phyloP scores from a whole-genome alignment of 2,329 filamentous ascomycete species.

The Byssothecium circinans region DNA sequence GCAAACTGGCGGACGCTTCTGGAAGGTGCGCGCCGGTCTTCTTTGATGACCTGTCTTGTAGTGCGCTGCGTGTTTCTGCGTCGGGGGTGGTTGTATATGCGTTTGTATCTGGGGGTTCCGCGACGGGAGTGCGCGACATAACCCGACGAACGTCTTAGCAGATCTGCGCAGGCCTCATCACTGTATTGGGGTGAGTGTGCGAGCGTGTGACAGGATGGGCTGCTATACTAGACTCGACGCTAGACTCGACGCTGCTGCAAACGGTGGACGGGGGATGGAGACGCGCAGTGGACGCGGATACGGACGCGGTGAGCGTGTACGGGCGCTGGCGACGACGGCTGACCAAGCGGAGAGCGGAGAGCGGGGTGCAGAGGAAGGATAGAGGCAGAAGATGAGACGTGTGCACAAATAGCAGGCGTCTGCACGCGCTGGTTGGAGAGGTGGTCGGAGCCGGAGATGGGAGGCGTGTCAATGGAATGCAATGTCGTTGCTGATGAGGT shows the following conservation, averaged over 20 bases:
- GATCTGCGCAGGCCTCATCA: constrained; percentile 27
- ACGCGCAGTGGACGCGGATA: constrained; percentile 31
- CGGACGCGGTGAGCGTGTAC: constrained; percentile 13
- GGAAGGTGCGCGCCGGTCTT: constrained; percentile 30
- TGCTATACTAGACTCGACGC: constrained; percentile 20
- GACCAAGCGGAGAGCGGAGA: constrained; percentile 1
- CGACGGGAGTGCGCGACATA: constrained; percentile 77
- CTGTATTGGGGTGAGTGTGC: constrained; percentile 20
- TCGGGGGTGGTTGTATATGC: constrained; percentile 67
- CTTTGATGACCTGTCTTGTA: constrained; percentile 22
- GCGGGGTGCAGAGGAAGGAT: no score
- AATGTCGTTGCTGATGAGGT: constrained; percentile 27
- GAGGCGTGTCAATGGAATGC: constrained; percentile 12
- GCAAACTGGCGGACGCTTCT: constrained; percentile 23
- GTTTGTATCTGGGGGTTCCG: constrained; percentile 83
- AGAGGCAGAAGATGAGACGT: constrained; percentile 14
- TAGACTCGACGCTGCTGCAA: constrained; percentile 7
- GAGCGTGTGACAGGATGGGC: constrained; percentile 10
- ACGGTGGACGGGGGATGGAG: constrained; percentile 24
- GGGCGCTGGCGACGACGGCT: constrained; percentile 4
- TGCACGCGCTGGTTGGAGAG: constrained; percentile 20
- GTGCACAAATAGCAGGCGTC: constrained; percentile 15
- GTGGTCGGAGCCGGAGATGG: constrained; percentile 25
- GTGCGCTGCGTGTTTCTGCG: constrained; percentile 48
- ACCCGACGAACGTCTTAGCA: constrained; percentile 45